Evolutionary conservation across 257 asterid species (phyloP).

Genomic region (Ballota nigra): DNA sequence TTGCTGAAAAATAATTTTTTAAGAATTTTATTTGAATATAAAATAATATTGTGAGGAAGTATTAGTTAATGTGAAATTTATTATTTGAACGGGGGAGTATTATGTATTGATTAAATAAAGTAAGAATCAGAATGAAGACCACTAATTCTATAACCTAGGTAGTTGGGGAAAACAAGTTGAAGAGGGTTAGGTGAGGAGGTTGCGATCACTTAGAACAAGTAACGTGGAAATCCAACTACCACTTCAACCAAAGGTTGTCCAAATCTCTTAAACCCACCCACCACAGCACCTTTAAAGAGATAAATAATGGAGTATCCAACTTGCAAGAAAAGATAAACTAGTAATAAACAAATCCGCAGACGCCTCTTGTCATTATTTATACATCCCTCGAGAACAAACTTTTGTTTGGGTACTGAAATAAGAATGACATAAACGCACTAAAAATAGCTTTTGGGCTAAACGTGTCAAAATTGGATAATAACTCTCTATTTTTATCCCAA

Average conservation of each 20-base stretch:
- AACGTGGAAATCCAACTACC: conserved; percentile 12
- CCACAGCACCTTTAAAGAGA: not conserved
- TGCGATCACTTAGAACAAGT: not conserved
- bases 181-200: conserved; percentile 11
- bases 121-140: too few relatives aligned
- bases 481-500: not conserved
- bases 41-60: too few relatives aligned
- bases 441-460: not conserved
- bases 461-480: not conserved
- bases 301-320: not conserved
- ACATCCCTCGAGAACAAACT: not conserved
- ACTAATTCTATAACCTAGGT: not conserved
- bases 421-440: not conserved
- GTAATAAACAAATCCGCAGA: not conserved
- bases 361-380: not conserved
- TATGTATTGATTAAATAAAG: too few relatives aligned
- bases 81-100: too few relatives aligned
- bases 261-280: too few relatives aligned
- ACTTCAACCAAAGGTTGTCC: not conserved
- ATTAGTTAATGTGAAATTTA: too few relatives aligned
- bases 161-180: not conserved
- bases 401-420: not conserved
- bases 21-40: too few relatives aligned
- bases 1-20: too few relatives aligned
- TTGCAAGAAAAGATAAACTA: not conserved